Percentiles rank a stretch among this genome's conserved stretches.
phyloP scores from a whole-genome alignment of 2,329 filamentous ascomycete genomes.

The Fusarium bulbicola region DNA sequence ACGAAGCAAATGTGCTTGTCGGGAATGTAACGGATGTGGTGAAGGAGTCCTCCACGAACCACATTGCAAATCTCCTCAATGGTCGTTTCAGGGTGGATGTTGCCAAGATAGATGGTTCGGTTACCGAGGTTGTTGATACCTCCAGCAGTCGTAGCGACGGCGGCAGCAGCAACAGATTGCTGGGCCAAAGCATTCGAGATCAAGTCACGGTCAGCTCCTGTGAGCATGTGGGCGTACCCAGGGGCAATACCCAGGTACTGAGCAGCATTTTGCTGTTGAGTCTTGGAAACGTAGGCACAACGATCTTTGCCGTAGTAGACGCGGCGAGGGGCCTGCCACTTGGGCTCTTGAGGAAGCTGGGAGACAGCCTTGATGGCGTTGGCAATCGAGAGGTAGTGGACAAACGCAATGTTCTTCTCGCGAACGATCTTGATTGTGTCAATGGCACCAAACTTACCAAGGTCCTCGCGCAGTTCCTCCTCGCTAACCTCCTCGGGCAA shows the following conservation, averaged over 20 bases:
- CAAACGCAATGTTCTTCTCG: conserved; percentile 97
- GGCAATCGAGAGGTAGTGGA: conserved; percentile 96
- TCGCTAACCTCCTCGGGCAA: conserved; percentile 89
- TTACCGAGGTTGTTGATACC: conserved; percentile 98
- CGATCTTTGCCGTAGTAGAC: conserved; percentile 99
- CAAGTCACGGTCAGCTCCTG: conserved; percentile 93
- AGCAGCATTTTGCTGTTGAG: conserved; percentile 97
- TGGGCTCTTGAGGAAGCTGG: conserved; percentile 93
- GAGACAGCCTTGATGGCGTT: conserved; percentile 98
- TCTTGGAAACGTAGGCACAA: conserved; percentile 98
- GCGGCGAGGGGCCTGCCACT: conserved; percentile 94
- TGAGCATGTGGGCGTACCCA: conserved; percentile 94
- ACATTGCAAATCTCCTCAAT: conserved; percentile 99
- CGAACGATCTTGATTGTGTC: conserved; percentile 98
- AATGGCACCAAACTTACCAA: conserved; percentile 95
- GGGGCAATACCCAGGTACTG: conserved; percentile 98
- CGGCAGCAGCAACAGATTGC: conserved; percentile 95
- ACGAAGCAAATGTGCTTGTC: conserved; percentile 99
- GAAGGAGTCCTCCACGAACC: conserved; percentile 90
- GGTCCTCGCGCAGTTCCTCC: conserved; percentile 91
- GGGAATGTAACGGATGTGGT: conserved; percentile 98
- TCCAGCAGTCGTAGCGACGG: conserved; percentile 94
- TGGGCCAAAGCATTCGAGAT: conserved; percentile 97
- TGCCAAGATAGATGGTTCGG: conserved; percentile 95
- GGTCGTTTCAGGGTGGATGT: conserved; percentile 98